Conservation (phyloP, 257 asterid species). For the Fraxinus pennsylvanica region DNA sequence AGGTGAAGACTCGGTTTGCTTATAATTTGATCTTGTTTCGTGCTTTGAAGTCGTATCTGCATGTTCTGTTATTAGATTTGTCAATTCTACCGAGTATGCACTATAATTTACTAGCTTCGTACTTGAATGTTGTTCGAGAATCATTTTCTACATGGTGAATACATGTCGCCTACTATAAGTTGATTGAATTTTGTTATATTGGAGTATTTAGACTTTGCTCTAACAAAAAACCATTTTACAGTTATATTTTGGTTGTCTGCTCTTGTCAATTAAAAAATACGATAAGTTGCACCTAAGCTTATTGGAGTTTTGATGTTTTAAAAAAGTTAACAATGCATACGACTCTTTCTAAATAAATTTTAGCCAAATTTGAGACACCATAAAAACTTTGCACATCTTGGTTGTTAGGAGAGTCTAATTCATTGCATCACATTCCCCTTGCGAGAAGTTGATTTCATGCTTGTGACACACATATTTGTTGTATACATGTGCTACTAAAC, state of each 20-base stretch:
- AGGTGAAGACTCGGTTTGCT: slow-evolving; percentile 36
- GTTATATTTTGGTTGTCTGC: neutral
- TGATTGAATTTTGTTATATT: neutral
- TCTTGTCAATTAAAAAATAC: neutral
- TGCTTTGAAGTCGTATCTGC: neutral
- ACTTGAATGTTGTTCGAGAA: neutral
- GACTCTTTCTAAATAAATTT: neutral
- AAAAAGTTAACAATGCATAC: neutral
- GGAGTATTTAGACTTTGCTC: neutral
- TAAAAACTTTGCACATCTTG: neutral
- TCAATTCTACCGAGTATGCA: neutral
- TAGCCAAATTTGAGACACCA: neutral
- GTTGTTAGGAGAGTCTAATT: neutral
- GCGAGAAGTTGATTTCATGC: neutral
- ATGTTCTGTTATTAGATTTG: slow-evolving; percentile 10
- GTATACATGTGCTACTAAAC: neutral
- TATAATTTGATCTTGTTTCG: neutral
- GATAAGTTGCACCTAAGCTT: neutral
- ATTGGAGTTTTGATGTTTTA: neutral
- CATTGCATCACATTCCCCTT: neutral
- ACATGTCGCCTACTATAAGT: neutral
- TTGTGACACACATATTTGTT: neutral
- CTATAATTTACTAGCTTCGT: neutral
- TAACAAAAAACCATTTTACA: neutral
- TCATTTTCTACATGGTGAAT: neutral